Conservation (phyloP, 164 flowering plant species). For the Berberis thunbergii region DNA sequence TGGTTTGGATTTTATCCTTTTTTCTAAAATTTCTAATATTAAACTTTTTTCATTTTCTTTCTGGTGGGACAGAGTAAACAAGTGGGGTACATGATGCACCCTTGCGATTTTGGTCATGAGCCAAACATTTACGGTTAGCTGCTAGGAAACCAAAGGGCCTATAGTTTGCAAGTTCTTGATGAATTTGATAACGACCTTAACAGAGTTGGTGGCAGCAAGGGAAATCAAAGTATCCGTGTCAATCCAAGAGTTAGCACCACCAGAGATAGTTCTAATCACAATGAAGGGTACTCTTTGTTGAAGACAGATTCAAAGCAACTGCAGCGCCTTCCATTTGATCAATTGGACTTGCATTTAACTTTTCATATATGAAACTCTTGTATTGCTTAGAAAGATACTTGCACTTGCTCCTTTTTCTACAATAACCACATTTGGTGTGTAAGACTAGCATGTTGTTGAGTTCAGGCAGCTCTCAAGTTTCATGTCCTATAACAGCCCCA, state of each 20-base stretch:
- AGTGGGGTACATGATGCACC: no score
- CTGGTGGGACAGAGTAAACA: no score
- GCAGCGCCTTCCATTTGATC: conserved; percentile 61
- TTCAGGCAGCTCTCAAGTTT: not conserved
- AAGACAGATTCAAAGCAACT: conserved; percentile 28
- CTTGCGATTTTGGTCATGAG: no score
- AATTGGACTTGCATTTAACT: conserved; percentile 31
- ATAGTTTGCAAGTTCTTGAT: no score
- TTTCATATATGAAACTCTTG: conserved; percentile 24
- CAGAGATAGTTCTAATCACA: not conserved
- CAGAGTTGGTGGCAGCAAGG: no score
- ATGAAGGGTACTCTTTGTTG: conserved; percentile 3
- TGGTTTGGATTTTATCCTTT: no score
- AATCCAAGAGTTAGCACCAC: not conserved
- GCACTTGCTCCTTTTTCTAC: conserved; percentile 36
- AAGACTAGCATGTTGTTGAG: not conserved
- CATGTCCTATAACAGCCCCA: not conserved
- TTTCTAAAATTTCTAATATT: no score
- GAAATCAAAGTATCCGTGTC: not conserved
- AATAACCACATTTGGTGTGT: conserved; percentile 23
- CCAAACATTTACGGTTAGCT: no score
- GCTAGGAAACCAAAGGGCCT: no score
- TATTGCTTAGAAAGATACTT: conserved; percentile 31
- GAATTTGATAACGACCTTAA: no score
- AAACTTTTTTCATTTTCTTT: no score